These are phyloP conservation scores for Passiflora organensis DNA, from an alignment of 345 rosid species.

Conservation along the genomic window DNA sequence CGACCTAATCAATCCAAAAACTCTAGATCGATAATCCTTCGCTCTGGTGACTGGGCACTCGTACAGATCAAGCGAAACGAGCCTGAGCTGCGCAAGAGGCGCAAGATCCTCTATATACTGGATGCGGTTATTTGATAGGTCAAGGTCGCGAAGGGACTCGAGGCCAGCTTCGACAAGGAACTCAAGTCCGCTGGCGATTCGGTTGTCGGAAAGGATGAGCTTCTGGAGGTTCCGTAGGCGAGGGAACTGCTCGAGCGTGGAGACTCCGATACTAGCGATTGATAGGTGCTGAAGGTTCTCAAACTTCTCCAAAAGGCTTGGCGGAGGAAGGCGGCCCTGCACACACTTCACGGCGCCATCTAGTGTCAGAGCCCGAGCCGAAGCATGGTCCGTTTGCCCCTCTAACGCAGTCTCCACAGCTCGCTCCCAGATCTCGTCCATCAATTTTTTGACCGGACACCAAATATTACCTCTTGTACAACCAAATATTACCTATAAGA, in stretches of 20 bases:
- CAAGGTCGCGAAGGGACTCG: constrained; percentile 57
- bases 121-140: constrained; percentile 67
- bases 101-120: constrained; percentile 66
- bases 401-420: constrained; percentile 66
- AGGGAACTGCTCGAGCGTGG: constrained; percentile 68
- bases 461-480: neutral
- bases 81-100: constrained; percentile 54
- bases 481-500: neutral
- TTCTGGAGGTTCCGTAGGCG: constrained; percentile 50
- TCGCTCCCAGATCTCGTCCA: constrained; percentile 86
- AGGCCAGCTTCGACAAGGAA: constrained; percentile 58
- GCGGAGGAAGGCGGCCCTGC: constrained; percentile 54
- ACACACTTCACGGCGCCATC: constrained; percentile 77
- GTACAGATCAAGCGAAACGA: constrained; percentile 71
- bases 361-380: constrained; percentile 44
- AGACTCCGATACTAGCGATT: constrained; percentile 56
- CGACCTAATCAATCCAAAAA: constrained; percentile 60
- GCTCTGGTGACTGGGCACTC: constrained; percentile 77
- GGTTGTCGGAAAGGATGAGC: constrained; percentile 60
- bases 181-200: constrained; percentile 64
- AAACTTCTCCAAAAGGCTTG: constrained; percentile 46
- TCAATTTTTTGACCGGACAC: constrained; percentile 1
- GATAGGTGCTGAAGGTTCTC: constrained; percentile 64
- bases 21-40: constrained; percentile 75
- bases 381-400: constrained; percentile 45